phyloP scores from a whole-genome alignment of 768 basidiomycete genomes.

The Leucosporidium scottii region DNA sequence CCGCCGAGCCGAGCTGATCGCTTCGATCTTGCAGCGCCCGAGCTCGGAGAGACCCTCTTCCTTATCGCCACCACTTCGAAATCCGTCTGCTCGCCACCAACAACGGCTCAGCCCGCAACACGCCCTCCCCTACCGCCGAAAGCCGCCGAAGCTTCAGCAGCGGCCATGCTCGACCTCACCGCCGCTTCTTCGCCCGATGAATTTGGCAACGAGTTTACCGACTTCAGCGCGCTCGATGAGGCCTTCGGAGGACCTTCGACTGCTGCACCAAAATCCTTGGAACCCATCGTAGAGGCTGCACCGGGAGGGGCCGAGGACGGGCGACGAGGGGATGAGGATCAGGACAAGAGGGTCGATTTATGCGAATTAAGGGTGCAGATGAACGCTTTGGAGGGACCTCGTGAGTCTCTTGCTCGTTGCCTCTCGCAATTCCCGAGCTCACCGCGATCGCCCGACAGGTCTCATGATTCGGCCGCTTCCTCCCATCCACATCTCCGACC shows the following conservation, averaged over 20 bases:
- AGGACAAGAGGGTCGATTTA: slow-evolving; percentile 15
- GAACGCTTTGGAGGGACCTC: slow-evolving; percentile 9
- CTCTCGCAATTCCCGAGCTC: too few relatives aligned
- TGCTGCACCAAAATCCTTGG: not conserved
- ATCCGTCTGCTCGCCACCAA: not conserved
- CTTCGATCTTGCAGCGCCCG: not conserved
- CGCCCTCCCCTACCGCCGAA: not conserved
- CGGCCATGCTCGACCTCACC: not conserved
- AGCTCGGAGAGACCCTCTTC: not conserved
- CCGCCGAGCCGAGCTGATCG: not conserved
- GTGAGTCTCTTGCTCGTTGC: slow-evolving; percentile 6
- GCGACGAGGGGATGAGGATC: not conserved
- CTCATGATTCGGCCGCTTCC: slow-evolving; percentile 23
- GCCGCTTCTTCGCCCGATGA: slow-evolving; percentile 2
- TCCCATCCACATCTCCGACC: slow-evolving; percentile 1
- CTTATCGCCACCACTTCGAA: not conserved
- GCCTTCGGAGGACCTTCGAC: slow-evolving; percentile 17
- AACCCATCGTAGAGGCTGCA: not conserved
- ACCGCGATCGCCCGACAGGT: not conserved
- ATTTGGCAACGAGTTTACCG: slow-evolving; percentile 9
- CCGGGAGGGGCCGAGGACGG: not conserved
- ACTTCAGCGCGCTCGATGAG: slow-evolving; percentile 26
- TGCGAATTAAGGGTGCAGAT: slow-evolving; percentile 26
- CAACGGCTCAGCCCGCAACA: not conserved
- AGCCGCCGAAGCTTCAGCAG: not conserved